Evolutionary conservation across 495 filamentous ascomycete genomes (phyloP), one percentile per base, ranked within the genome.

Genomic region (Trichodelitschia bisporula): DNA sequence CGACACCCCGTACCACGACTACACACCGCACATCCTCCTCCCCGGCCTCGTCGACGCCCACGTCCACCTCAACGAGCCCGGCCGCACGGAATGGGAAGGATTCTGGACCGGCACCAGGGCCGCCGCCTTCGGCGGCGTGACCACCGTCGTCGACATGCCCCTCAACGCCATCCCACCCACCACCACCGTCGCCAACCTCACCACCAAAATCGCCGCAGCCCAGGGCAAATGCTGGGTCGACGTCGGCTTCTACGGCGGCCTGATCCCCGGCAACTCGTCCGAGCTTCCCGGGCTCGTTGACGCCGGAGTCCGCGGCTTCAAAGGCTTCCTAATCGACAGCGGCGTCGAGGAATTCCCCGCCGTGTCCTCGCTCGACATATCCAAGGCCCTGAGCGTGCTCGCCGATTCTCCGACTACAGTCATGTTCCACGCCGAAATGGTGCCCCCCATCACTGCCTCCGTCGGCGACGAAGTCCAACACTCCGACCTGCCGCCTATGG

Each of bases 361-460:
- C 19, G 77, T 97, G 9, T 76, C 71, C 1, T 60, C 74, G 1
- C 55, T 50, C 1, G 86, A 95, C 48, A 72, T 97, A 38, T 57
- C 65, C 0, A 62, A 68, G 26, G 83, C 70, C 26, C 77, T 97
- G 68, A 59, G 50, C 4, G 77, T 72, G 27, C 60, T 97, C 30
- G 71, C 71, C 23, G 69, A 76, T 38, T 54, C 62, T 21, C 61
- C 77, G 26, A 97, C 86, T 11, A 84, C 77, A 0, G 58, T 95
- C 26, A 93, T 97, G 84, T 97, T 97, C 54, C 86, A 97, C 43
- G 86, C 86, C 13, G 86, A 97, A 53, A 93, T 92, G 82, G 69
- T 91, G 14, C 86, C 86, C 2, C 82, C 84, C 2, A 74, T 82
- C 36, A 55, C 77, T 26, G 66, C 67, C 37, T 82, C 79, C 0